Evolutionary conservation across 495 filamentous ascomycete genomes (phyloP).

Genomic region (Penicillium taxi): DNA sequence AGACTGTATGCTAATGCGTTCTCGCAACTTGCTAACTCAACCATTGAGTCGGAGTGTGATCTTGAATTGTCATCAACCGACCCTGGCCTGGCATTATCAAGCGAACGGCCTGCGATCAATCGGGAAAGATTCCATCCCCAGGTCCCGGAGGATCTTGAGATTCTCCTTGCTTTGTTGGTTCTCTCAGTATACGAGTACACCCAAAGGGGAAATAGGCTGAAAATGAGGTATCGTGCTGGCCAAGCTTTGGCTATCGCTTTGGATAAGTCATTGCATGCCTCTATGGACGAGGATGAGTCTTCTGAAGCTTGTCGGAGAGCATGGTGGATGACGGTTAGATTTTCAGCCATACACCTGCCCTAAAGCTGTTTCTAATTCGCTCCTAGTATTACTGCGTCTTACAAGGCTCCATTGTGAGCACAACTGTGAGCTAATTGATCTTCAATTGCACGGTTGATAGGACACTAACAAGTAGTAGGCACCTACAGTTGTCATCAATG

Average conservation of each 20-base stretch:
- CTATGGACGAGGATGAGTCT: conserved; percentile 38
- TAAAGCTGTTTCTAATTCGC: conserved; percentile 6
- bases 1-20: conserved; percentile 48
- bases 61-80: conserved; percentile 46
- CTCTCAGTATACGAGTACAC: conserved; percentile 55
- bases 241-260: conserved; percentile 49
- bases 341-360: neutral
- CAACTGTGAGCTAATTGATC: conserved; percentile 36
- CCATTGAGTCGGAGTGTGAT: conserved; percentile 50
- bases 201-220: conserved; percentile 53
- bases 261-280: conserved; percentile 44
- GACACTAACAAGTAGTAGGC: conserved; percentile 22
- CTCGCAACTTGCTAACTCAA: conserved; percentile 45
- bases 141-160: conserved; percentile 47
- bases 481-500: conserved; percentile 47
- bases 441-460: neutral
- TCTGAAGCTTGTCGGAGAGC: conserved; percentile 48
- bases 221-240: conserved; percentile 52
- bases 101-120: conserved; percentile 31
- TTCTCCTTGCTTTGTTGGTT: conserved; percentile 46
- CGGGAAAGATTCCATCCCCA: conserved; percentile 45
- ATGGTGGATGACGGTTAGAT: conserved; percentile 56
- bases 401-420: conserved; percentile 54
- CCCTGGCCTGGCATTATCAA: conserved; percentile 45
- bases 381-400: conserved; percentile 49